Base-by-base conservation (phyloP, 2,329 filamentous ascomycete genomes). In the Chaetomium globosum region DNA sequence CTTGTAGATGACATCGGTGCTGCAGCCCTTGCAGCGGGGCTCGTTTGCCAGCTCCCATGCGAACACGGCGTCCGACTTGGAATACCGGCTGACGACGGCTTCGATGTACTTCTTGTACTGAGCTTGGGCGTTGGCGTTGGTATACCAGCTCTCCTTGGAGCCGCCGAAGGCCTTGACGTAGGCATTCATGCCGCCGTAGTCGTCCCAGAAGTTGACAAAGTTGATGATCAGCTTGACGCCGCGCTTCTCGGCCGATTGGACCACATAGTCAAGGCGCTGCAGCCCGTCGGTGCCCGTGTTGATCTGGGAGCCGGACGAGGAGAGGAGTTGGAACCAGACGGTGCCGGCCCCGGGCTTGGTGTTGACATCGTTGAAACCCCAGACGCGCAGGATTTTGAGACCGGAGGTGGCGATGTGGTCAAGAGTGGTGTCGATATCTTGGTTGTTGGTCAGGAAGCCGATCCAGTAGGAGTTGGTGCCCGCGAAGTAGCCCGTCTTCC, bases 161-260 rank as follows among this genome's bases (percentile, higher is more conserved):
- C 81, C 82, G 46, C 83, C 85, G 63, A 84, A 87, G 1, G 82
- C 83, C 12, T 74, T 77, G 53, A 81, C 80, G 70, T 88, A 89
- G 1, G 83, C 83, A 12, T 80, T 78, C 76, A 89, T 88, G 56
- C 87, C 87, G 31, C 86, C 87, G 52, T 88, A 89, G 71, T 90
- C 88, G 54, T 79, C 79, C 87, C 87, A 91, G 76, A 90, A 86
- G 77, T 90, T 90, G 63, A 89, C 85, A 52, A 89, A 85, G 69
- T 85, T 83, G 72, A 88, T 83, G 67, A 90, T 87, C 5, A 89
- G 77, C 74, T 88, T 87, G 69, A 90, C 79, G 4, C 83, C 84
- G 61, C 83, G 79, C 62, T 79, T 78, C 74, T 88, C 86, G 5
- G 87, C 87, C 0, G 83, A 78, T 48, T 80, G 73, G 61, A 90